Evolutionary conservation across 306 rosid genomes (phyloP).

Genomic region (Clitoria ternatea): DNA sequence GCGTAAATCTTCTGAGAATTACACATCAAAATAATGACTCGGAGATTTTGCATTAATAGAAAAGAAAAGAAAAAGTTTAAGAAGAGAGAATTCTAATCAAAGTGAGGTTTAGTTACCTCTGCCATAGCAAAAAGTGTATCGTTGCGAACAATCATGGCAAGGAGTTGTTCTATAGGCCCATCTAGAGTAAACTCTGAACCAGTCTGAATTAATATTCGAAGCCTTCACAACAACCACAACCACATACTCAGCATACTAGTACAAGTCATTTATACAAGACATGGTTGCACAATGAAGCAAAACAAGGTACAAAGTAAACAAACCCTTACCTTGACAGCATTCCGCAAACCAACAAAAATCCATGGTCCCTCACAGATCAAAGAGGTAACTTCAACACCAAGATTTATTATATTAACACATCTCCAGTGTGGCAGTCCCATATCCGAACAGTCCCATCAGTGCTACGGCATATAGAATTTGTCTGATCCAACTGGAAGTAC

Average conservation of each 20-base stretch:
- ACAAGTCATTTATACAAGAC: neutral
- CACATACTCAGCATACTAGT: neutral
- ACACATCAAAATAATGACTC: too few species aligned
- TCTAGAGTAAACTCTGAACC: slow-evolving; percentile 22
- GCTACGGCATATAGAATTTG: slow-evolving; percentile 43
- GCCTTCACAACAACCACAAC: slow-evolving; percentile 33
- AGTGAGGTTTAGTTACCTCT: slow-evolving; percentile 21
- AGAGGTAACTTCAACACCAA: slow-evolving; percentile 35
- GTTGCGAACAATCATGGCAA: slow-evolving; percentile 32
- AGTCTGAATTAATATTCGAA: slow-evolving; percentile 37
- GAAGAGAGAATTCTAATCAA: neutral
- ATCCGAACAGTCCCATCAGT: slow-evolving; percentile 37
- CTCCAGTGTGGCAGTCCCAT: slow-evolving; percentile 52
- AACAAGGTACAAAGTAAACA: neutral
- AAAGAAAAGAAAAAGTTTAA: neutral
- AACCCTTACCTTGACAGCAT: slow-evolving; percentile 43
- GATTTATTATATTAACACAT: slow-evolving; percentile 22
- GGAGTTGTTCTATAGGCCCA: slow-evolving; percentile 39
- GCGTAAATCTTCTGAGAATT: too few species aligned
- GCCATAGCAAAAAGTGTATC: slow-evolving; percentile 40
- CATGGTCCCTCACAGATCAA: slow-evolving; percentile 42
- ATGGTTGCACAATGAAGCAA: neutral
- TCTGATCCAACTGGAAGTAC: slow-evolving; percentile 30
- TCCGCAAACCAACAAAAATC: slow-evolving; percentile 42
- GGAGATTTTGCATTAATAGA: too few species aligned